Conservation (phyloP, 306 rosid species). For the Astragalus membranaceus region DNA sequence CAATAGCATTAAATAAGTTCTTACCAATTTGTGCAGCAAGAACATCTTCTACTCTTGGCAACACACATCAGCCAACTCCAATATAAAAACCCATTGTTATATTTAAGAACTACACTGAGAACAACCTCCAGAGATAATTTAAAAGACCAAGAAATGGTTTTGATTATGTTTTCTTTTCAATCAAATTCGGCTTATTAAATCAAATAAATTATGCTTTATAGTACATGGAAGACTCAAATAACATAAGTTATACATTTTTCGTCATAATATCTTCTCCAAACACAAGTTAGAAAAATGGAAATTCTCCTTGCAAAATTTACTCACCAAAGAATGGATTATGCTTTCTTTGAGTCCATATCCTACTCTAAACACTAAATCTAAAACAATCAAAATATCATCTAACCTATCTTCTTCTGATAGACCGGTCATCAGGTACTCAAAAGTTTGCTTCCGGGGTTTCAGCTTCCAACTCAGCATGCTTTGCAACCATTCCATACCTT, state of each 20-base stretch:
- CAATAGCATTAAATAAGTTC: no score
- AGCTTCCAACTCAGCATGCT: constrained; percentile 40
- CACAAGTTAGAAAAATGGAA: constrained; percentile 22
- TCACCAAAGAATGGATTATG: constrained; percentile 31
- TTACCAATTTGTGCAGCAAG: no score
- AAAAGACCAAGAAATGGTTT: no score
- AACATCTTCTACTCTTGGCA: no score
- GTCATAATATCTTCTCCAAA: constrained; percentile 37
- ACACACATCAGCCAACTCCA: no score
- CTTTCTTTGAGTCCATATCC: constrained; percentile 44
- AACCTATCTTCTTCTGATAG: constrained; percentile 36
- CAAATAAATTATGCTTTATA: neutral
- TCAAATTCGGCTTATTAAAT: no score
- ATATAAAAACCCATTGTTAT: no score
- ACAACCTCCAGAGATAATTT: no score
- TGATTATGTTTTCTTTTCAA: no score
- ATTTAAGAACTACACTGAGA: no score
- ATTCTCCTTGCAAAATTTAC: constrained; percentile 29
- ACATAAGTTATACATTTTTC: constrained; percentile 17
- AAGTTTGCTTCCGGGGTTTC: constrained; percentile 42
- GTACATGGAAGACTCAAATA: constrained; percentile 22
- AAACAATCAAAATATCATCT: constrained; percentile 56
- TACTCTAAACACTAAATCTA: constrained; percentile 49
- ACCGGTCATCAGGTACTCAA: constrained; percentile 39
- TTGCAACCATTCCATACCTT: constrained; percentile 55